Evolutionary conservation across 139 green algal genomes (phyloP), one percentile per base, ranked within the genome.

Genomic region (Closterium sp.): DNA sequence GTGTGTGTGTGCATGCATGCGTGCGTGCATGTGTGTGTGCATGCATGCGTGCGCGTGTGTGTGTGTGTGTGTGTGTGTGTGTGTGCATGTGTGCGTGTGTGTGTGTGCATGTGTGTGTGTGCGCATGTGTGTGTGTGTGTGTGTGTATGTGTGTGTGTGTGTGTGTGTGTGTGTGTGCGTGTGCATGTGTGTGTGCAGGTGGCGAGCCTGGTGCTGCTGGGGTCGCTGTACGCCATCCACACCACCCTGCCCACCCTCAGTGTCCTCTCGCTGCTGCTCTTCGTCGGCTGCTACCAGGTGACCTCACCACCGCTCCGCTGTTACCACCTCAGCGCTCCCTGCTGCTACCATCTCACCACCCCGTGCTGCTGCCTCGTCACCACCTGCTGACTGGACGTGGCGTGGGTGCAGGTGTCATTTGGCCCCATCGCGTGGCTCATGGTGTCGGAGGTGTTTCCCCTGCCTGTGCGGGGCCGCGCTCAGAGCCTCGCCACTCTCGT

Each of bases 381-480:
- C n/a, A n/a, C n/a, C n/a, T n/a, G n/a, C n/a, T 76, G 55, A 16
- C 55, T 76, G 38, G 9, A 76, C 55, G 28, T 86, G 30, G 87
- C 69, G 38, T 83, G 66, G 28, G 7, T 98, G 90, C 97, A 98
- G 95, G 94, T 95, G 16, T 90, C 86, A 8, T 99, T 99, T 94
- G 97, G 97, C 16, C 97, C 97, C 34, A 98, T 99, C 93, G 95
- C 92, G 84, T 99, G 97, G 96, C 94, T 97, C 16, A 95, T 98
- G 33, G 97, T 98, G 43, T 97, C 97, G 0, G 97, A 99, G 93
- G 94, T 99, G 3, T 99, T 99, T 91, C 97, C 97, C 2, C 90
- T 98, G 32, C 93, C 93, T 33, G 96, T 97, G 55, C 91, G 95
- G 31, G 94, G 94, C n/a, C 95, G 96, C 33, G 97, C 97, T 21